These are phyloP conservation scores for Toxicodendron radicans DNA, from an alignment of 345 rosid species.

Conservation along the genomic window DNA sequence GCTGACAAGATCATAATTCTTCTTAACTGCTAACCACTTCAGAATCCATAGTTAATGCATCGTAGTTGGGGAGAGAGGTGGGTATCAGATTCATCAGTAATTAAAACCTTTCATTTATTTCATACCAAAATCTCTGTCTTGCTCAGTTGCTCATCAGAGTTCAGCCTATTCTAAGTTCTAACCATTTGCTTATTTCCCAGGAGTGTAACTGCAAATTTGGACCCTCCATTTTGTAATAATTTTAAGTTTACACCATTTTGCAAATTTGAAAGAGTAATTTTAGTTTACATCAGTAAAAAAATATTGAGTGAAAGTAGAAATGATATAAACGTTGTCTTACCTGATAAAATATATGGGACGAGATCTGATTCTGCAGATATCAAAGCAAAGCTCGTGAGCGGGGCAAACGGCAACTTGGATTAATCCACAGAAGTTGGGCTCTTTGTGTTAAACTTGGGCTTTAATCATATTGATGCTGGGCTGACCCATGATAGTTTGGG, in stretches of 20 bases:
- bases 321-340: too few relatives aligned
- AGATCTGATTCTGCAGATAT: not conserved
- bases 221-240: too few relatives aligned
- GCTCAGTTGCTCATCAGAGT: not conserved
- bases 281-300: too few relatives aligned
- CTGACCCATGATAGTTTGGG: too few relatives aligned
- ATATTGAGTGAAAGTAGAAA: too few relatives aligned
- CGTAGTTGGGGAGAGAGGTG: slow-evolving; percentile 28
- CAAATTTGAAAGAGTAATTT: too few relatives aligned
- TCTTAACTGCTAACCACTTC: slow-evolving; percentile 43
- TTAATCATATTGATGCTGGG: too few relatives aligned
- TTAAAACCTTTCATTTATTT: slow-evolving; percentile 23
- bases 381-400: not conserved
- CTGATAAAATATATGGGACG: too few relatives aligned
- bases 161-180: not conserved
- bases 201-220: not conserved
- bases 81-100: slow-evolving; percentile 24
- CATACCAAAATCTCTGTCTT: slow-evolving; percentile 1
- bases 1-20: slow-evolving; percentile 24
- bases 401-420: not conserved
- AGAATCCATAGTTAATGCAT: slow-evolving; percentile 35
- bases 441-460: too few relatives aligned
- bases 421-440: not conserved
- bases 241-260: too few relatives aligned
- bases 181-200: slow-evolving; percentile 7